These are phyloP conservation scores for Acacia acuminata DNA, from an alignment of 306 rosid species.

Conservation along the genomic window DNA sequence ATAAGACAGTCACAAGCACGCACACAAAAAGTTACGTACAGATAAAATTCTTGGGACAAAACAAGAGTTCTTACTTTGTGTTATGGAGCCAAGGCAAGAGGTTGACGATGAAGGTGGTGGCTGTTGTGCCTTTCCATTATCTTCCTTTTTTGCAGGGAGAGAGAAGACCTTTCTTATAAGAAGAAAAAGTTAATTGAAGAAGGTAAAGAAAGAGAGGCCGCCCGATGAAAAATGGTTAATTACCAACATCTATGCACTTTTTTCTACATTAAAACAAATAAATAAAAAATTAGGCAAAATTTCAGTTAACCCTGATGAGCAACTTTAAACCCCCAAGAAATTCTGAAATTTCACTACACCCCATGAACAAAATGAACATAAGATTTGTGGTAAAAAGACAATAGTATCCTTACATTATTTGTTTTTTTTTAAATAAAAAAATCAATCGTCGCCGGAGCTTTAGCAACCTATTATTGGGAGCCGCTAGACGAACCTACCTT, in stretches of 20 bases:
- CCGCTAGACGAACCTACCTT: too few relatives aligned
- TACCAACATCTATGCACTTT: constrained; percentile 23
- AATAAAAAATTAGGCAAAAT: too few relatives aligned
- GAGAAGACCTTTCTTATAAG: constrained; percentile 23
- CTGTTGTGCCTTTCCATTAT: constrained; percentile 22
- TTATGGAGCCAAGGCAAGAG: constrained; percentile 25
- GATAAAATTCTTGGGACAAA: constrained; percentile 11
- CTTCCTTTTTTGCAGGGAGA: not conserved
- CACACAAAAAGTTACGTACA: constrained; percentile 10
- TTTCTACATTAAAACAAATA: constrained; percentile 4
- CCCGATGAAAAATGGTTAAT: not conserved
- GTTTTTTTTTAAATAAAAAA: too few relatives aligned
- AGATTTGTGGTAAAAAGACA: too few relatives aligned
- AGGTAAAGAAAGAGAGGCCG: constrained; percentile 4
- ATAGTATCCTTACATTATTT: too few relatives aligned
- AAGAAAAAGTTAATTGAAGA: not conserved
- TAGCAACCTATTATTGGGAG: too few relatives aligned
- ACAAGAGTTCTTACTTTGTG: constrained; percentile 35
- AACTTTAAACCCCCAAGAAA: too few relatives aligned
- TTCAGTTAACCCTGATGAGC: too few relatives aligned
- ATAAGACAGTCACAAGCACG: not conserved
- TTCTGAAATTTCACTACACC: too few relatives aligned
- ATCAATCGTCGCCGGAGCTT: too few relatives aligned
- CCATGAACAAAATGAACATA: too few relatives aligned
- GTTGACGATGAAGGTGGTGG: not conserved